phyloP scores from a whole-genome alignment of 192 early-diverging fungal species.

The Dimargaris xerosporica region DNA sequence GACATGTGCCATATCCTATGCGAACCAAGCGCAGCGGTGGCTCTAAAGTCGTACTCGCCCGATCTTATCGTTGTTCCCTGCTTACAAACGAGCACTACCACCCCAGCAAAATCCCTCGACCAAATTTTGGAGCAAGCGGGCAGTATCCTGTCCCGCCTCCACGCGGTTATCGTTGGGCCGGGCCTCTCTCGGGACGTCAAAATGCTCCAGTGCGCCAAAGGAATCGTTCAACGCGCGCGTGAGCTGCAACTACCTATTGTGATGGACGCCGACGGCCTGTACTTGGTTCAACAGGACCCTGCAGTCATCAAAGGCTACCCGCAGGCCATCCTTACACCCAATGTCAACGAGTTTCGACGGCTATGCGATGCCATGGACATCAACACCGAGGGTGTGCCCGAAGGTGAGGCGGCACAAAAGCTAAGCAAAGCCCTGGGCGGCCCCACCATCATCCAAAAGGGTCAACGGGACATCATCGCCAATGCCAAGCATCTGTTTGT shows the following conservation, averaged over 20 bases:
- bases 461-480: constrained; percentile 53
- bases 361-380: constrained; percentile 43
- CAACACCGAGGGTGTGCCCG: constrained; percentile 15
- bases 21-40: constrained; percentile 49
- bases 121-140: constrained; percentile 32
- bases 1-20: constrained; percentile 81
- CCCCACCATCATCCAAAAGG: constrained; percentile 71
- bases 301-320: constrained; percentile 53
- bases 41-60: constrained; percentile 38
- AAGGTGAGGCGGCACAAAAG: constrained; percentile 22
- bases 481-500: constrained; percentile 47
- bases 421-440: constrained; percentile 57
- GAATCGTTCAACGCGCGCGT: constrained; percentile 51
- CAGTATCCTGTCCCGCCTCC: constrained; percentile 43
- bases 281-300: constrained; percentile 52
- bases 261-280: constrained; percentile 88
- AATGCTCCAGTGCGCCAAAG: constrained; percentile 47
- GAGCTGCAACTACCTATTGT: constrained; percentile 53
- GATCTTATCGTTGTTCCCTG: constrained; percentile 92
- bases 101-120: constrained; percentile 13
- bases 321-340: constrained; percentile 72
- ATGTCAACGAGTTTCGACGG: constrained; percentile 67
- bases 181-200: constrained; percentile 66
- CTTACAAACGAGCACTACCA: constrained; percentile 30
- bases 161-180: constrained; percentile 82